Base-by-base conservation (phyloP, 225 moss, liverwort and hornwort genomes). In the Polytrichum commune region DNA sequence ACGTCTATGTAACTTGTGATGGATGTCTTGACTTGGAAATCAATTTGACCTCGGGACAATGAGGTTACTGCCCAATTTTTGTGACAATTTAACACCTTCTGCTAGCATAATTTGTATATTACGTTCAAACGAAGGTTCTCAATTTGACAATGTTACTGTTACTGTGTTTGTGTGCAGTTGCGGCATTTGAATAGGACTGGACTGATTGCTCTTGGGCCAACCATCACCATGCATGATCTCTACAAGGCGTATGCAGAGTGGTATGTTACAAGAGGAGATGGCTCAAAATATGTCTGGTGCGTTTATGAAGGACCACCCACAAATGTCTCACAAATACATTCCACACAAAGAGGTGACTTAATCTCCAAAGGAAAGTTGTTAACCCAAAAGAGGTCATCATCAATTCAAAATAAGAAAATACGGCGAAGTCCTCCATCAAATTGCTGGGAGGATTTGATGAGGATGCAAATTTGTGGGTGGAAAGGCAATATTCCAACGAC, bases 221-320 rank as follows among this genome's bases (percentile, higher is more conserved):
- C 68, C 16, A 29, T 79, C 54, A 63, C 79, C 54, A 74, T 54
- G 54, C 79, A 74, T 27, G 79, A 74, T 60, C 79, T 79, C 32
- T 79, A 79, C 79, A 79, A 79, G 79, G 79, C 74, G 62, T 75
- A 79, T 63, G 79, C 79, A 55, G 53, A 73, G 63, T 78, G 78
- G 78, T 78, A 58, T 30, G 29, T 73, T 10, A 18, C 69, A 72
- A 38, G 3, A 57, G 28, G 46, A 54, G 20, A 7, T 19, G 71
- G 73, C 27, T 22, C 30, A 28, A 53, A 75, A n/a, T 30, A 6
- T 30, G 29, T 54, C 27, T 75, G 80, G 71, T 75, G 75, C 75
- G 67, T 75, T 63, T 64, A 75, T 68, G 63, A 60, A 35, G 3
- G 72, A 56, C 30, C 23, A 56, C 67, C 67, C 9, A 65, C 19